Conservation (phyloP, 441 rosid species). For the Adansonia grandidieri region DNA sequence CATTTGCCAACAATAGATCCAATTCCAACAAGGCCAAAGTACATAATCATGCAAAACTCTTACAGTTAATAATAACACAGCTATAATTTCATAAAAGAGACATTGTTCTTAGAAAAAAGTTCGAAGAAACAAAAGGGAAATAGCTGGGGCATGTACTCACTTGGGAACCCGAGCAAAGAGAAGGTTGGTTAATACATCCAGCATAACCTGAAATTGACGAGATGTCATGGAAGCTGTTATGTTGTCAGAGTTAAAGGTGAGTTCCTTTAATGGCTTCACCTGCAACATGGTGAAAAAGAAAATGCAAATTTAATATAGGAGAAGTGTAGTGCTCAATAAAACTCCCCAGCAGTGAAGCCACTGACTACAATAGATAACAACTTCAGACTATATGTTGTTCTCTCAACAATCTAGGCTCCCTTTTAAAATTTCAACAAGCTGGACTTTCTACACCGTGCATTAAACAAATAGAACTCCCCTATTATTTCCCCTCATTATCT, state of each 20-base stretch:
- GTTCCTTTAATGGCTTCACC: conserved; percentile 99
- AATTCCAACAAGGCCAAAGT: background rate
- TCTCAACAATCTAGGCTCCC: background rate
- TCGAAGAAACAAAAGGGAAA: conserved; percentile 22
- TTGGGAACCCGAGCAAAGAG: conserved; percentile 98
- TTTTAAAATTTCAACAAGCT: background rate
- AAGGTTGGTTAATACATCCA: conserved; percentile 96
- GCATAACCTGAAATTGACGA: conserved; percentile 98
- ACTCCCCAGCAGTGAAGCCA: conserved; percentile 9
- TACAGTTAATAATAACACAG: background rate
- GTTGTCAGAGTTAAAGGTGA: conserved; percentile 81
- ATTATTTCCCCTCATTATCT: background rate
- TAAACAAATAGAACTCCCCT: background rate
- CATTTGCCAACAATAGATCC: conserved; percentile 18
- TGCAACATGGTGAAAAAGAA: conserved; percentile 37
- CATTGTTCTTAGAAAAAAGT: conserved; percentile 3
- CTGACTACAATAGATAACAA: conserved; percentile 5
- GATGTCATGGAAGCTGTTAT: conserved; percentile 98
- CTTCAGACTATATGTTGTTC: conserved; percentile 6
- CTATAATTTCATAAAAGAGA: conserved; percentile 12
- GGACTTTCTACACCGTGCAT: background rate
- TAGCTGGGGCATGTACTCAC: conserved; percentile 54
- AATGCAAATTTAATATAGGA: conserved; percentile 24
- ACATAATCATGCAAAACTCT: conserved; percentile 17
- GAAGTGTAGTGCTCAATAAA: conserved; percentile 19